Base-by-base conservation (phyloP, 176 grass and related monocot genomes). In the Oryza australiensis region DNA sequence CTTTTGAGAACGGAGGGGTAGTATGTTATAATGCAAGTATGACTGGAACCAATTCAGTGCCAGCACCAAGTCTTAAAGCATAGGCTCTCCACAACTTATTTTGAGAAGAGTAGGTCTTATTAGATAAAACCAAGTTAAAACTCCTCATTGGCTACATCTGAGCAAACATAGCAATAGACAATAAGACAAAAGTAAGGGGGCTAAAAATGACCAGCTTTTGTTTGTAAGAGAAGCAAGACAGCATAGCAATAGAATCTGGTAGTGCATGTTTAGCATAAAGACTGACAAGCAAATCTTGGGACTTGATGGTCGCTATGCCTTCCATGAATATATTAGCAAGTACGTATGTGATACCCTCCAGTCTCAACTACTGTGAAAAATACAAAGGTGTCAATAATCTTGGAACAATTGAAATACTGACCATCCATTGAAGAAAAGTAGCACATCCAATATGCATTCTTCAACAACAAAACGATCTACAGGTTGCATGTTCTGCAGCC, bases 401-500 rank as follows among this genome's bases (percentile, higher is more conserved):
- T 32, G 2, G 1, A 38, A 66, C 12, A 70, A 66, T 78, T 55
- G 78, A 84, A 26, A n/a, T 33, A 55, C 96, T 67, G 83, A 99
- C 96, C 96, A 95, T 77, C 96, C 96, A 89, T 99, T 99, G 91
- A 99, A 99, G 93, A 95, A 99, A 88, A 93, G 96, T 18, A 99
- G 91, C 70, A 99, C 91, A 74, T 99, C 96, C 91, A 99, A 83
- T 87, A 99, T 82, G 82, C 90, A 99, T 76, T 99, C 96, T 84
- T 95, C 96, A 75, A 99, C 89, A 86, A 99, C 87, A 86, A 93
- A 99, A 63, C 93, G 91, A 66, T 99, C 96, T 78, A 95, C 88
- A 80, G 90, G 96, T 79, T 88, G 91, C 87, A 99, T 99, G 65
- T 84, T 88, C 96, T 99, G 87, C 70, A 55, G 66, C 68, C 30